These are phyloP conservation scores for Ramaria sp. DNA, from an alignment of 768 basidiomycete species.

Conservation along the genomic window DNA sequence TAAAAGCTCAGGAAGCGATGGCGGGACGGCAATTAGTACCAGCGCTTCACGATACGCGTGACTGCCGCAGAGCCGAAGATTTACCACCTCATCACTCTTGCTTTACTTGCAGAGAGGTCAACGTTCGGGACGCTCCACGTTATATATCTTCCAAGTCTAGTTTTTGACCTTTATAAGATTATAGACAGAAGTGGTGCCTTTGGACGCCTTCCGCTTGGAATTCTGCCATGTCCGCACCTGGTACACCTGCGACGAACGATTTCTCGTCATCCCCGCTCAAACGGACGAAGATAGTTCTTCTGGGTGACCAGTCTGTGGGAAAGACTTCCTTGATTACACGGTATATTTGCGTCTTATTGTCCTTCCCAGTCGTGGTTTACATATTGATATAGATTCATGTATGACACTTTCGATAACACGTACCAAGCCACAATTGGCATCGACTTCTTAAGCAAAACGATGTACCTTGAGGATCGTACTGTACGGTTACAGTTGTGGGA, in stretches of 20 bases:
- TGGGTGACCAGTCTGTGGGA: constrained; percentile 96
- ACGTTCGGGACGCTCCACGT: not conserved
- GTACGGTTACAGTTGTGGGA: constrained; percentile 98
- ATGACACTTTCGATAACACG: constrained; percentile 99
- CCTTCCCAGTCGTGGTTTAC: not conserved
- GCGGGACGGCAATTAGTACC: not conserved
- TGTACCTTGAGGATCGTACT: constrained; percentile 98
- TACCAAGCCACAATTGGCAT: constrained; percentile 98
- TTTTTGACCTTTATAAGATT: not conserved
- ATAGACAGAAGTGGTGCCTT: not conserved
- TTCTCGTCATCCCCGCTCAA: constrained; percentile 77
- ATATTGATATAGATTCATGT: constrained; percentile 76
- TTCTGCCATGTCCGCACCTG: constrained; percentile 11
- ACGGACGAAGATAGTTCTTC: constrained; percentile 91
- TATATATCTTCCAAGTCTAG: not conserved
- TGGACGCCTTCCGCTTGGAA: not conserved
- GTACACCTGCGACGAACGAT: constrained; percentile 64
- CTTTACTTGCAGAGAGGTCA: not conserved
- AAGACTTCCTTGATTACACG: constrained; percentile 98
- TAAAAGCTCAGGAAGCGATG: not conserved
- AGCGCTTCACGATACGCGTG: not conserved
- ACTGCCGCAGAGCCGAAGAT: not conserved
- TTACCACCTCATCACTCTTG: constrained; percentile 3
- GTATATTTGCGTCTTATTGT: constrained; percentile 29
- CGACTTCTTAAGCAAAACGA: constrained; percentile 98